Evolutionary conservation across 257 asterid species (phyloP).

Genomic region (Nicotiana otophora): DNA sequence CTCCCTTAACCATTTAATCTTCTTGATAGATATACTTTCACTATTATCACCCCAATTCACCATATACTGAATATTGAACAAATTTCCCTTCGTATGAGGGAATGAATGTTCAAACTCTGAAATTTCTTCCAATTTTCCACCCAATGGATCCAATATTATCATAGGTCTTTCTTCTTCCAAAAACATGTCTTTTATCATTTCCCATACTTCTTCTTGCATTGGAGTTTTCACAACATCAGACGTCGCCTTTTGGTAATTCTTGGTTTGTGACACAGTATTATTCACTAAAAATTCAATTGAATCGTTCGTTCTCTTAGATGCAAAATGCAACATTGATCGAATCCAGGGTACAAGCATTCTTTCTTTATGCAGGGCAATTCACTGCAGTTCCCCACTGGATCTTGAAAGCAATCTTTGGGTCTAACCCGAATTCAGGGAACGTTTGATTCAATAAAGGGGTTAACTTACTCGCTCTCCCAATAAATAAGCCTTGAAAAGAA

Average conservation of each 20-base stretch:
- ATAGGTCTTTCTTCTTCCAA: neutral
- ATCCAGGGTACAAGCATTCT: slow-evolving; percentile 21
- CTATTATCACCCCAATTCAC: slow-evolving; percentile 26
- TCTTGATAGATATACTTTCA: neutral
- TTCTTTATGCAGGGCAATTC: neutral
- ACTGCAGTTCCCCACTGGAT: neutral
- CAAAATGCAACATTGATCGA: slow-evolving; percentile 12
- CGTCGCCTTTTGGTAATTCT: slow-evolving; percentile 17
- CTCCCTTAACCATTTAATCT: slow-evolving; percentile 12
- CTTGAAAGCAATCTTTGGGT: neutral
- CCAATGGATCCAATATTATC: slow-evolving; percentile 25
- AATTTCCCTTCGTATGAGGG: slow-evolving; percentile 21
- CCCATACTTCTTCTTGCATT: slow-evolving; percentile 1
- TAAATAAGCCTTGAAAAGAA: slow-evolving; percentile 12
- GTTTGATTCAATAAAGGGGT: slow-evolving; percentile 5
- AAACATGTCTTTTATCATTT: slow-evolving; percentile 4
- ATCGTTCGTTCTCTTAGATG: slow-evolving; percentile 2
- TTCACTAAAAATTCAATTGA: slow-evolving; percentile 16
- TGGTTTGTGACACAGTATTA: neutral
- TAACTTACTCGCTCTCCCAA: slow-evolving; percentile 16
- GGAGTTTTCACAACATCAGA: slow-evolving; percentile 23
- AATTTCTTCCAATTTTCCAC: slow-evolving; percentile 25
- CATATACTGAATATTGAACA: slow-evolving; percentile 24
- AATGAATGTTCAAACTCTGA: slow-evolving; percentile 15
- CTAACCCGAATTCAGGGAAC: slow-evolving; percentile 25